Evolutionary conservation across 768 basidiomycete species (phyloP).

Genomic region (Cantharellus cinnabarinus): DNA sequence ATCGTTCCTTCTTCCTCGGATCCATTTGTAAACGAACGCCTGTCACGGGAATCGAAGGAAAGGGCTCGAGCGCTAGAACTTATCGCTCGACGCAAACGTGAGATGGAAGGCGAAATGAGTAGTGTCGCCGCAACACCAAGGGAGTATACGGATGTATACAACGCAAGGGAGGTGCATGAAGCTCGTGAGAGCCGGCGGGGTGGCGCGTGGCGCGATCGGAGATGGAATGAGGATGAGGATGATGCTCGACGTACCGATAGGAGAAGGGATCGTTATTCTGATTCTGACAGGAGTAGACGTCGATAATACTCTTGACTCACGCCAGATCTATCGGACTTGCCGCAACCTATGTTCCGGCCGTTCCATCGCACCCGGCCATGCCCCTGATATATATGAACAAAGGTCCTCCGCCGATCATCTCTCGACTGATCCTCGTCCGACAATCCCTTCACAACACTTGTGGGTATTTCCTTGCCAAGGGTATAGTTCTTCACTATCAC

Average conservation of each 20-base stretch:
- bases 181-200: neutral
- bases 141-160: slow-evolving; percentile 5
- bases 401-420: too few relatives aligned
- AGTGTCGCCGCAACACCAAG: slow-evolving; percentile 3
- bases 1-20: neutral
- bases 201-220: neutral
- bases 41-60: slow-evolving; percentile 3
- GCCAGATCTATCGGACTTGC: too few relatives aligned
- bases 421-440: too few relatives aligned
- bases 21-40: neutral
- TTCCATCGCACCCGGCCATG: too few relatives aligned
- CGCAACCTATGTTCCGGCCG: too few relatives aligned
- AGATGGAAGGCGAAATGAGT: neutral
- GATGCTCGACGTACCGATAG: neutral
- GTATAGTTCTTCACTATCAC: too few relatives aligned
- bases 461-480: too few relatives aligned
- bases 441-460: too few relatives aligned
- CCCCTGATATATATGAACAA: too few relatives aligned
- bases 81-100: neutral
- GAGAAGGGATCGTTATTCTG: neutral
- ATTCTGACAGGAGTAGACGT: neutral
- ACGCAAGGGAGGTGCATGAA: slow-evolving; percentile 3
- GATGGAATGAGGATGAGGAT: neutral
- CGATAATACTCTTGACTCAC: neutral
- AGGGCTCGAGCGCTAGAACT: slow-evolving; percentile 5